Evolutionary conservation across 2,329 filamentous ascomycete species (phyloP).

Genomic region (Fusarium guadeloupense): DNA sequence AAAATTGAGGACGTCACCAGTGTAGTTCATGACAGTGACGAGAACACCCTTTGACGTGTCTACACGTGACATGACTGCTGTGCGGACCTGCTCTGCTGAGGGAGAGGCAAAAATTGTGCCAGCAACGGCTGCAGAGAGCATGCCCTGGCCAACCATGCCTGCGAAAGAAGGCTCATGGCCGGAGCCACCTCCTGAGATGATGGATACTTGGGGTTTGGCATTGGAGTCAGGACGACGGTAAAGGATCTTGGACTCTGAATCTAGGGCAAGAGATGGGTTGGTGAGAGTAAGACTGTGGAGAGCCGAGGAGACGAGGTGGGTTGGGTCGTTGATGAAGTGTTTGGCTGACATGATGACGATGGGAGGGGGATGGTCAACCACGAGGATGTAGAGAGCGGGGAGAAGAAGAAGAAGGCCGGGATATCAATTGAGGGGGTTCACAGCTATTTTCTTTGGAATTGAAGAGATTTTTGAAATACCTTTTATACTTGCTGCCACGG

Average conservation of each 20-base stretch:
- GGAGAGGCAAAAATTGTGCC: slow-evolving; percentile 89
- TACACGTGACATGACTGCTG: slow-evolving; percentile 77
- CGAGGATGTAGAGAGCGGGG: neutral
- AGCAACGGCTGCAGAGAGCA: slow-evolving; percentile 83
- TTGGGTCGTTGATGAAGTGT: slow-evolving; percentile 90
- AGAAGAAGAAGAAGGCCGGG: neutral
- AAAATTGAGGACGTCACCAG: slow-evolving; percentile 89
- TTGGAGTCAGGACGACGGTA: slow-evolving; percentile 69
- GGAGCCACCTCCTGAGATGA: slow-evolving; percentile 88
- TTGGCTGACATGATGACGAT: slow-evolving; percentile 65
- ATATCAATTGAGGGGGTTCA: neutral
- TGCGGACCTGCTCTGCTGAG: slow-evolving; percentile 81
- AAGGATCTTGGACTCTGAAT: slow-evolving; percentile 82
- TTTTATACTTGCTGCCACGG: slow-evolving; percentile 8
- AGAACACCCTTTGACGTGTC: slow-evolving; percentile 78
- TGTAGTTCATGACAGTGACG: slow-evolving; percentile 97
- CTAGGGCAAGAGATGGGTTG: slow-evolving; percentile 84
- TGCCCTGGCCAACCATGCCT: slow-evolving; percentile 82
- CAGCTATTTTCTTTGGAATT: neutral
- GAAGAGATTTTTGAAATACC: neutral
- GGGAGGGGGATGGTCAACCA: slow-evolving; percentile 1
- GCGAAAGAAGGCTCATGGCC: slow-evolving; percentile 92
- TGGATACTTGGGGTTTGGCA: slow-evolving; percentile 72
- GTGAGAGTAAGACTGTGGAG: slow-evolving; percentile 81
- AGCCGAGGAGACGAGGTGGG: slow-evolving; percentile 78